These are phyloP conservation scores for Neoscytalidium dimidiatum DNA, from an alignment of 2,329 filamentous ascomycete genomes.

Conservation along the genomic window DNA sequence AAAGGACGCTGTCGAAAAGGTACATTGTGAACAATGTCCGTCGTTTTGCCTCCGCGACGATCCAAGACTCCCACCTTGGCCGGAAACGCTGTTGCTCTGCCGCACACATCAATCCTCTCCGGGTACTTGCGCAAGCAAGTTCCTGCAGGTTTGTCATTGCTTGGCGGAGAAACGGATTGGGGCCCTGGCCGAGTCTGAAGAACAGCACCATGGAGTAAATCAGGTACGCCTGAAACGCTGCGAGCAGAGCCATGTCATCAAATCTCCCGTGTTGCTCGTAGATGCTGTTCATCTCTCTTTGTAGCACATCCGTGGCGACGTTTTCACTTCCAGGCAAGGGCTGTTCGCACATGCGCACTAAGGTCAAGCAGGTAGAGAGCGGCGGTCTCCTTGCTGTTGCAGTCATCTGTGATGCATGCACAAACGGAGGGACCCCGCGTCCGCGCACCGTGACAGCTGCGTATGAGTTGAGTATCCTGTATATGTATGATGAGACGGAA, in stretches of 20 bases:
- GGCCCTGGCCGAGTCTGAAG: constrained; percentile 31
- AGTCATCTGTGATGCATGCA: constrained; percentile 44
- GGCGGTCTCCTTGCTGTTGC: constrained; percentile 24
- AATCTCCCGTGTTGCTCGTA: constrained; percentile 21
- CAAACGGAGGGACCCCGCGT: constrained; percentile 43
- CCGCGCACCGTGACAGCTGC: constrained; percentile 34
- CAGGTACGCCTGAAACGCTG: constrained; percentile 56
- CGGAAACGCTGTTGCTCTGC: constrained; percentile 43
- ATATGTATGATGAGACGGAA: constrained; percentile 42
- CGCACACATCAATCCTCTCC: constrained; percentile 45
- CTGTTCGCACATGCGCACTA: constrained; percentile 19
- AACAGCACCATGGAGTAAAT: constrained; percentile 55
- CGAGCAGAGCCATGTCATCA: constrained; percentile 39
- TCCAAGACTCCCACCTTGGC: constrained; percentile 57
- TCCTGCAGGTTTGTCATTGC: constrained; percentile 55
- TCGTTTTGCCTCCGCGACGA: constrained; percentile 55
- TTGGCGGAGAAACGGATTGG: constrained; percentile 33
- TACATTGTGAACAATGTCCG: constrained; percentile 56
- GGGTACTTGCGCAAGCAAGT: constrained; percentile 42
- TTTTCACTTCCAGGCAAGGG: constrained; percentile 12
- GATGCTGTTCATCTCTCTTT: constrained; percentile 16
- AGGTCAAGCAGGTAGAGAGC: constrained; percentile 17
- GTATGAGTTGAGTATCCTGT: constrained; percentile 49
- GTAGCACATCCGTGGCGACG: not conserved
- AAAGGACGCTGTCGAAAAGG: constrained; percentile 54